phyloP scores from a whole-genome alignment of 164 flowering plant species.

The Platanus orientalis region DNA sequence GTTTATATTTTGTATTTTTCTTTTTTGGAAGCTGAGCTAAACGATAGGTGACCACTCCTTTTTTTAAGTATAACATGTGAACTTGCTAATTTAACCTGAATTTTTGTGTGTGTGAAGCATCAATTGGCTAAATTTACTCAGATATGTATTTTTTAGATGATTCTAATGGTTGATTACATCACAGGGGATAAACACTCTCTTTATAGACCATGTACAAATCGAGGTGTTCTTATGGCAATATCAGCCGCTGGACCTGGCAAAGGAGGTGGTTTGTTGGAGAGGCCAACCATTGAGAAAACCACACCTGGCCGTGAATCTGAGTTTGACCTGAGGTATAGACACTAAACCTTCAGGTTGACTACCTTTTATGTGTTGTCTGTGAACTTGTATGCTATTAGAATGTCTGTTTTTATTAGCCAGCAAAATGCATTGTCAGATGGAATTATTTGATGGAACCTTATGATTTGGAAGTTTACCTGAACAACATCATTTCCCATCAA shows the following conservation, averaged over 20 bases:
- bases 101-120: neutral
- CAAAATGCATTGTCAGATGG: neutral
- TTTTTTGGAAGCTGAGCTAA: neutral
- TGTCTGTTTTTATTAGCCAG: neutral
- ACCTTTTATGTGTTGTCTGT: neutral
- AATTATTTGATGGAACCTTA: neutral
- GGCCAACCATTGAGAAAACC: constrained; percentile 57
- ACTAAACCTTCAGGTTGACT: neutral
- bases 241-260: constrained; percentile 46
- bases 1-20: neutral
- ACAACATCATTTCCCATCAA: neutral
- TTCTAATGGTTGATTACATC: constrained; percentile 10
- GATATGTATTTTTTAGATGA: neutral
- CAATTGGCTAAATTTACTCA: neutral
- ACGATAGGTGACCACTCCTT: no score
- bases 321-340: constrained; percentile 53
- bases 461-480: neutral
- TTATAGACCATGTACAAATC: constrained; percentile 35
- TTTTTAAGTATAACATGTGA: neutral
- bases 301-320: constrained; percentile 68
- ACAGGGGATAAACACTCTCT: constrained; percentile 48
- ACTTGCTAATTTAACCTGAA: no score
- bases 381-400: neutral
- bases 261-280: constrained; percentile 66
- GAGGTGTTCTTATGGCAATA: constrained; percentile 30